Percentiles rank a stretch among this genome's conserved stretches.
These are phyloP conservation scores for Umbelopsis isabellina DNA, from an alignment of 192 early-diverging fungal genomes.

Conservation along the genomic window DNA sequence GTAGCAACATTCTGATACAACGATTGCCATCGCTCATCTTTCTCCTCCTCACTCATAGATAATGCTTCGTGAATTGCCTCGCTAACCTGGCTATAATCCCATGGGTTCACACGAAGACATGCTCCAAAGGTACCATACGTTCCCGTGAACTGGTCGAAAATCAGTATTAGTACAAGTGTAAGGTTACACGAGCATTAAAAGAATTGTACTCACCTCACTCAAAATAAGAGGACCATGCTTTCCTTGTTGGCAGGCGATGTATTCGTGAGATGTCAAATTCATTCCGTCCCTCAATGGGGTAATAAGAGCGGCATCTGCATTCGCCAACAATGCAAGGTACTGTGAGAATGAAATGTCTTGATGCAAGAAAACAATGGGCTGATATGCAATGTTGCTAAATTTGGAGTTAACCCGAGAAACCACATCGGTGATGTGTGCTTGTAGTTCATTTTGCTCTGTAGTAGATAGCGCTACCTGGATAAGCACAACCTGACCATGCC, in stretches of 20 bases:
- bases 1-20: conserved; percentile 67
- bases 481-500: conserved; percentile 88
- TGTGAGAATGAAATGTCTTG: conserved; percentile 92
- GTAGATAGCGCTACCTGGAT: conserved; percentile 95
- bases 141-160: conserved; percentile 76
- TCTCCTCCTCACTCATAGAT: conserved; percentile 80
- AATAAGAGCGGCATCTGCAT: conserved; percentile 89
- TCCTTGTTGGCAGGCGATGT: conserved; percentile 88
- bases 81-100: conserved; percentile 89
- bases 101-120: conserved; percentile 91
- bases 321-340: conserved; percentile 85
- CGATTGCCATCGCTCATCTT: conserved; percentile 71
- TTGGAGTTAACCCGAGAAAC: conserved; percentile 91
- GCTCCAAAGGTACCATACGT: conserved; percentile 90
- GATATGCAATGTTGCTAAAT: conserved; percentile 89
- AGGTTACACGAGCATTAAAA: neutral
- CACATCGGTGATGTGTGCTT: conserved; percentile 86
- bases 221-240: conserved; percentile 84
- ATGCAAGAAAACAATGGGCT: conserved; percentile 88
- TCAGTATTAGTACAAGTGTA: neutral
- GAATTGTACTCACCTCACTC: conserved; percentile 64
- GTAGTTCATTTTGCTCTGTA: conserved; percentile 86
- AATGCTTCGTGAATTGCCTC: conserved; percentile 90
- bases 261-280: conserved; percentile 96
- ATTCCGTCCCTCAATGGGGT: conserved; percentile 95